These are phyloP conservation scores for sweet orange (Citrus sinensis) DNA, from an alignment of 345 rosid species.

Conservation along the genomic window DNA sequence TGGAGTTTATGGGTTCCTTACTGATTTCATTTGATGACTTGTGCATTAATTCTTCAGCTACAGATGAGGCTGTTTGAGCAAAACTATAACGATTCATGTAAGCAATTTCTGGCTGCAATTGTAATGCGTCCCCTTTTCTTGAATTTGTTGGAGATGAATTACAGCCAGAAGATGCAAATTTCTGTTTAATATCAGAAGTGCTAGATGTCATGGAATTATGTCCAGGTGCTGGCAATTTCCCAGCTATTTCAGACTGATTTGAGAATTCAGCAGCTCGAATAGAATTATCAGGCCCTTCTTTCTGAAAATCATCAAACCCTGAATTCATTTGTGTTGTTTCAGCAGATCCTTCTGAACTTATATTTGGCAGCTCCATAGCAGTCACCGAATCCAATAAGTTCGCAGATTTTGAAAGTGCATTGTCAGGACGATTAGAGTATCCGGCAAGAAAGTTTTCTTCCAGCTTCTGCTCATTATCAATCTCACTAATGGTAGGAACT, in stretches of 20 bases:
- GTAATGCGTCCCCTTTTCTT: conserved; percentile 25
- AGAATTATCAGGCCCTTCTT: conserved; percentile 25
- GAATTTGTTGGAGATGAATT: conserved; percentile 26
- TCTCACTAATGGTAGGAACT: conserved; percentile 28
- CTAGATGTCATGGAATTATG: conserved; percentile 30
- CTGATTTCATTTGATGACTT: conserved; percentile 45
- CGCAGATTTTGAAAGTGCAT: conserved; percentile 24
- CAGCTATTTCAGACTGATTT: conserved; percentile 26
- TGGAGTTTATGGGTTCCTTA: conserved; percentile 39
- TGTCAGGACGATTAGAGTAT: conserved; percentile 30
- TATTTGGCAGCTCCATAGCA: conserved; percentile 31
- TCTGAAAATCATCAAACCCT: conserved; percentile 33
- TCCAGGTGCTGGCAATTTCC: conserved; percentile 14
- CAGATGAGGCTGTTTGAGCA: conserved; percentile 62
- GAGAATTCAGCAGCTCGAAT: conserved; percentile 20
- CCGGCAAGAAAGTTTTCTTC: conserved; percentile 38
- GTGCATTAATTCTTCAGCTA: conserved; percentile 60
- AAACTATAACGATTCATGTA: conserved; percentile 71
- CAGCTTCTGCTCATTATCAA: conserved; percentile 32
- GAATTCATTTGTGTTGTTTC: conserved; percentile 53
- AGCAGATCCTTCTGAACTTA: conserved; percentile 60
- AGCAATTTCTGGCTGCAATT: conserved; percentile 32
- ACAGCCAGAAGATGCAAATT: conserved; percentile 28
- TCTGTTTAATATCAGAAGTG: conserved; percentile 35
- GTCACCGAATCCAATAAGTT: conserved; percentile 32